These are phyloP conservation scores for Salvia hispanica DNA, from an alignment of 257 asterid species.

Conservation along the genomic window DNA sequence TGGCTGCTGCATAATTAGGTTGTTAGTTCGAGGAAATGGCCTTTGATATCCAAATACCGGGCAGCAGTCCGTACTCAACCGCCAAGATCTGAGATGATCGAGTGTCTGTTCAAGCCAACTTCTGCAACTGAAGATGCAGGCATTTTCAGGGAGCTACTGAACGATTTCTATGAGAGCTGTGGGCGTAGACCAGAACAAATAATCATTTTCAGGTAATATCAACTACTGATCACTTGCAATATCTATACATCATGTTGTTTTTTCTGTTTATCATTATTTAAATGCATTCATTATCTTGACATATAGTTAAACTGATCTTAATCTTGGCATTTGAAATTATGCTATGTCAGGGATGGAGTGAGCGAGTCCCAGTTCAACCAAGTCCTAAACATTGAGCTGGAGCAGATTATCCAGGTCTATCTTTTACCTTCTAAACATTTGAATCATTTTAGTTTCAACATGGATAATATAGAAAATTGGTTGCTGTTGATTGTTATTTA, in stretches of 20 bases:
- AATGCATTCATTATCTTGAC: background rate
- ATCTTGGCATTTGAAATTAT: background rate
- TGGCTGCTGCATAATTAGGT: conserved; percentile 42
- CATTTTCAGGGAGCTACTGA: conserved; percentile 62
- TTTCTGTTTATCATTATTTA: background rate
- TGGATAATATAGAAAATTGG: background rate
- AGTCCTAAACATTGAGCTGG: conserved; percentile 66
- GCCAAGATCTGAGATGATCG: conserved; percentile 67
- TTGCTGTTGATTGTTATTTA: conserved; percentile 19
- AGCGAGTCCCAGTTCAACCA: conserved; percentile 77
- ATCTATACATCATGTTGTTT: background rate
- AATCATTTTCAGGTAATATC: conserved; percentile 59
- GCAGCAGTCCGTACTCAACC: conserved; percentile 77
- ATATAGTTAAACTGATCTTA: background rate
- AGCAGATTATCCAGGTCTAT: conserved; percentile 61
- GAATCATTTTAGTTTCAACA: background rate
- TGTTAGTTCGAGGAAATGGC: conserved; percentile 78
- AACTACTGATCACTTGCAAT: background rate
- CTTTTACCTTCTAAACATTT: background rate
- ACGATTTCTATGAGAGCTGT: conserved; percentile 52
- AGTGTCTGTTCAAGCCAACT: conserved; percentile 46
- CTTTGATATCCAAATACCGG: conserved; percentile 57
- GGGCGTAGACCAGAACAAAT: conserved; percentile 49
- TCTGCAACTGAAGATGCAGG: conserved; percentile 51
- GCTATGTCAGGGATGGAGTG: conserved; percentile 63